Evolutionary conservation across 768 basidiomycete species (phyloP).

Genomic region (Candolleomyces aberdarensis): DNA sequence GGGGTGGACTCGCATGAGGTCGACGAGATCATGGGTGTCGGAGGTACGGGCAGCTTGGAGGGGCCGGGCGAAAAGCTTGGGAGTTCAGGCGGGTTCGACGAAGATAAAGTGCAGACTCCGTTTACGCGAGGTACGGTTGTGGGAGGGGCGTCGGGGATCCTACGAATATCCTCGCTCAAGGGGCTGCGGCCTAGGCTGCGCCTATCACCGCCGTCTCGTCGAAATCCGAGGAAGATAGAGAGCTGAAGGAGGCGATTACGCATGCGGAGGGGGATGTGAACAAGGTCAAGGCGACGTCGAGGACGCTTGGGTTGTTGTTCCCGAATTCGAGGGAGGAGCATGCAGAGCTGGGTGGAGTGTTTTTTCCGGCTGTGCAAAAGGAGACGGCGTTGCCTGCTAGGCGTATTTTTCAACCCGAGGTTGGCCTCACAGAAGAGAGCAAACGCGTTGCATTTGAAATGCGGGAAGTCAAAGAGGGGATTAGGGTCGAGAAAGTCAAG

Average conservation of each 20-base stretch:
- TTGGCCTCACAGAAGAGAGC: constrained; percentile 39
- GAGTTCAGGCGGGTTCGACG: constrained; percentile 48
- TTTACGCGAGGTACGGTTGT: constrained; percentile 65
- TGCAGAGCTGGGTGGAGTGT: constrained; percentile 55
- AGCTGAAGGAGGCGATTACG: constrained; percentile 51
- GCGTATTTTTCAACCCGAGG: constrained; percentile 56
- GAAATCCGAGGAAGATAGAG: constrained; percentile 41
- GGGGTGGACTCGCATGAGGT: constrained; percentile 62
- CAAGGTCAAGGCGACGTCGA: constrained; percentile 52
- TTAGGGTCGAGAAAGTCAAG: constrained; percentile 58
- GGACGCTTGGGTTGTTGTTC: constrained; percentile 65
- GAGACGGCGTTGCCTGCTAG: constrained; percentile 73
- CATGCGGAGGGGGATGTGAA: constrained; percentile 27
- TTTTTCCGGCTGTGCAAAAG: constrained; percentile 60
- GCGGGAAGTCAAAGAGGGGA: constrained; percentile 72
- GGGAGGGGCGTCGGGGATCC: constrained; percentile 77
- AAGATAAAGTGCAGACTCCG: constrained; percentile 57
- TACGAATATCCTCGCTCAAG: constrained; percentile 71
- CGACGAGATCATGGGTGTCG: constrained; percentile 79
- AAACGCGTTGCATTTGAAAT: constrained; percentile 64
- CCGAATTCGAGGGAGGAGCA: constrained; percentile 42
- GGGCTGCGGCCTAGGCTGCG: constrained; percentile 71
- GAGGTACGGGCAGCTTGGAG: constrained; percentile 70
- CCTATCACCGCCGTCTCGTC: constrained; percentile 48
- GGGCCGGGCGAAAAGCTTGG: constrained; percentile 65